phyloP scores from a whole-genome alignment of 176 grass and related monocot genomes.

The Juncus effusus region DNA sequence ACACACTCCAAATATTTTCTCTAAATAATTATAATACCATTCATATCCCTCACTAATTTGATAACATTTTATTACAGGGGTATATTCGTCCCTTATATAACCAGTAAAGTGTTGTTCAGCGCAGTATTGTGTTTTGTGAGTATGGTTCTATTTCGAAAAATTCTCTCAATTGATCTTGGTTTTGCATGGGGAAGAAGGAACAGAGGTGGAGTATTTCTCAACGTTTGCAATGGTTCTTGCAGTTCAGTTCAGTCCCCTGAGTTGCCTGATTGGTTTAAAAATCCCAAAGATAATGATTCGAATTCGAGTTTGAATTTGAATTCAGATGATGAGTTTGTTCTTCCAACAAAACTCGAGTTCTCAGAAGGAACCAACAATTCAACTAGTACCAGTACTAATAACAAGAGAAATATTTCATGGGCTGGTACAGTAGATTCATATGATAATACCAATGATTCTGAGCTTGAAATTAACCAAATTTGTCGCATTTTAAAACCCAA shows the following conservation, averaged over 20 bases:
- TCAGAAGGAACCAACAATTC: conserved; percentile 13
- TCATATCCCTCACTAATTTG: no score
- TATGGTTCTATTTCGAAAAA: conserved; percentile 35
- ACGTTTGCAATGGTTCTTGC: conserved; percentile 31
- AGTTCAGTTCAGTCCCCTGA: conserved; percentile 22
- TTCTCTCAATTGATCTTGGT: background rate
- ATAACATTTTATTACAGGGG: no score
- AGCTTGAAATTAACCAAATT: conserved; percentile 50
- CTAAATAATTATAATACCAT: no score
- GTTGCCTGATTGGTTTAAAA: conserved; percentile 71
- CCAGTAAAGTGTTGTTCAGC: no score
- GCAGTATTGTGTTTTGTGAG: background rate
- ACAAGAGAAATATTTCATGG: conserved; percentile 15
- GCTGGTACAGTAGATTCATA: conserved; percentile 2
- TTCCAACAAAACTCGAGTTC: conserved; percentile 28
- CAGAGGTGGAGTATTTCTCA: background rate
- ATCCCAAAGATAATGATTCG: conserved; percentile 30
- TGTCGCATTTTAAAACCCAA: conserved; percentile 39
- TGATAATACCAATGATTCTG: conserved; percentile 19
- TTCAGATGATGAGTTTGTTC: conserved; percentile 53
- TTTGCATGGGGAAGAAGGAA: conserved; percentile 5
- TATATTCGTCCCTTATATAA: no score
- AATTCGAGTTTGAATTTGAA: conserved; percentile 16
- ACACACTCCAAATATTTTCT: no score
- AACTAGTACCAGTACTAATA: background rate